A percentile compares a stretch with the other conserved stretches of the same genome.
These are phyloP conservation scores for Trichoderma reesei DNA, from an alignment of 495 filamentous ascomycete genomes.

Conservation along the genomic window DNA sequence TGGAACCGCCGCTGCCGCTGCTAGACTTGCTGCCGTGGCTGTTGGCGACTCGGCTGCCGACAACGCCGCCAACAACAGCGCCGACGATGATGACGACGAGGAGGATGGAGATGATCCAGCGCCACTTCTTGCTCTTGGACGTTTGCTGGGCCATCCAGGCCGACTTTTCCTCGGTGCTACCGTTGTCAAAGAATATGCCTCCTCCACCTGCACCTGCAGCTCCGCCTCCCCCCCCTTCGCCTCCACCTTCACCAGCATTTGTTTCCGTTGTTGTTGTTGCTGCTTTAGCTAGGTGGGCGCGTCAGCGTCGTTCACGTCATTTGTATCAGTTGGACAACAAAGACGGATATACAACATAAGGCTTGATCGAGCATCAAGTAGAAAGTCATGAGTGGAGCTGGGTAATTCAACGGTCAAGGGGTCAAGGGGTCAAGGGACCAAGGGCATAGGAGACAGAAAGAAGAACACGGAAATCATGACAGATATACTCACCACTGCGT, in stretches of 20 bases:
- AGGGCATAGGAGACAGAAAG: background rate
- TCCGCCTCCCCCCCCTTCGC: constrained; percentile 14
- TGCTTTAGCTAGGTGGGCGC: background rate
- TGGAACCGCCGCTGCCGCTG: constrained; percentile 11
- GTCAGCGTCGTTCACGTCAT: no score
- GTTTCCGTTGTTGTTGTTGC: background rate
- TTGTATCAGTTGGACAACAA: no score
- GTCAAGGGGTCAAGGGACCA: background rate
- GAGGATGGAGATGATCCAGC: constrained; percentile 52
- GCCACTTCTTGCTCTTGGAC: constrained; percentile 55
- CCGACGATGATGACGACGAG: constrained; percentile 58
- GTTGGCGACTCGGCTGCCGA: constrained; percentile 36
- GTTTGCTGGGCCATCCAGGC: constrained; percentile 50
- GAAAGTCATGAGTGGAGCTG: no score
- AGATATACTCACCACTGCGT: background rate
- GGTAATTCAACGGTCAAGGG: background rate
- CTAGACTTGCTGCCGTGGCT: constrained; percentile 15
- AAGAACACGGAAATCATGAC: background rate
- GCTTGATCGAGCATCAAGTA: no score
- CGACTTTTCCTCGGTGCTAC: constrained; percentile 35
- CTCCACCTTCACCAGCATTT: constrained; percentile 7
- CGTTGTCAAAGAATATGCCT: constrained; percentile 19
- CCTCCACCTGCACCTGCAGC: background rate
- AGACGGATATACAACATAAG: no score
- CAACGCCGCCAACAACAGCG: constrained; percentile 68